Evolutionary conservation across 257 asterid genomes (phyloP).

Genomic region (Rubia yunnanensis): DNA sequence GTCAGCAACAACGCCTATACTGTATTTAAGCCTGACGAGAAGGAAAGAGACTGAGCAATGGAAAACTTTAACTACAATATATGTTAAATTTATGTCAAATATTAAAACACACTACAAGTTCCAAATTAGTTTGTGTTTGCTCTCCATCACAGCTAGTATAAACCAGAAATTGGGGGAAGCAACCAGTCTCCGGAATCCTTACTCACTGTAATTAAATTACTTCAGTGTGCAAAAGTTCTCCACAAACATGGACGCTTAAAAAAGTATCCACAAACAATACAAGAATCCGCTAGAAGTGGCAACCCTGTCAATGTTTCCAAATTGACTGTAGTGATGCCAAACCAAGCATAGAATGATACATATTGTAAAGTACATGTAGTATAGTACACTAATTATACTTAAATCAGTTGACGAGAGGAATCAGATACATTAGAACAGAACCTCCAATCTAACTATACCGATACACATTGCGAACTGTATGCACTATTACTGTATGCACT

Average conservation of each 20-base stretch:
- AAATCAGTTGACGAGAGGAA: neutral
- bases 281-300: neutral
- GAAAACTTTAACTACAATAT: neutral
- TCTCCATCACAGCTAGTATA: neutral
- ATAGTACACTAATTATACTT: neutral
- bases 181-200: neutral
- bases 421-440: neutral
- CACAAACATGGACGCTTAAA: neutral
- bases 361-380: neutral
- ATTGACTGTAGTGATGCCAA: neutral
- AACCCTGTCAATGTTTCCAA: neutral
- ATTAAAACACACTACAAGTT: neutral
- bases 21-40: conserved; percentile 77
- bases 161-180: neutral
- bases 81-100: neutral
- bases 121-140: neutral
- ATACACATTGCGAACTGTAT: neutral
- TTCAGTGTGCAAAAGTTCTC: neutral
- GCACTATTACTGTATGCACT: neutral
- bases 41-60: conserved; percentile 8
- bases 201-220: neutral
- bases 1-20: conserved; percentile 92
- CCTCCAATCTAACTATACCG: neutral
- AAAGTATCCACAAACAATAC: neutral
- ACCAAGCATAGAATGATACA: neutral